Evolutionary conservation across 2,329 filamentous ascomycete genomes (phyloP).

Genomic region (Paecilomyces sp.): DNA sequence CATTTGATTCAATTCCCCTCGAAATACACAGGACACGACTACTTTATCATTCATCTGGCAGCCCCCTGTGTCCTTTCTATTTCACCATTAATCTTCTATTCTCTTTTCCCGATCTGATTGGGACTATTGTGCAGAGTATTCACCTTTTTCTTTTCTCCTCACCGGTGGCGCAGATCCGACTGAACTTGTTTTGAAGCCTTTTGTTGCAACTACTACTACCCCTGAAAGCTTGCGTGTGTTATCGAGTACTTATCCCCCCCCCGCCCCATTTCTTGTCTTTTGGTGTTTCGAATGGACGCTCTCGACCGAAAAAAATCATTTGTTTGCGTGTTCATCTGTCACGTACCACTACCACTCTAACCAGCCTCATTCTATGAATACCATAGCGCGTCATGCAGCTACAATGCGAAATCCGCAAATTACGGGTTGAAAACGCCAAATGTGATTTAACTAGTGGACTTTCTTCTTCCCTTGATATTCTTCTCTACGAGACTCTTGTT

Average conservation of each 20-base stretch:
- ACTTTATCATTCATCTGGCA: slow-evolving; percentile 1
- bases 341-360: background rate
- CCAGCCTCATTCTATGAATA: background rate
- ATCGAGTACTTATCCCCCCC: slow-evolving; percentile 7
- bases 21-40: background rate
- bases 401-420: background rate
- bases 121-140: background rate
- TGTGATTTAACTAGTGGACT: background rate
- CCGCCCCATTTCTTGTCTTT: slow-evolving; percentile 9
- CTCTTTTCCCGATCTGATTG: background rate
- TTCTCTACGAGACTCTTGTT: background rate
- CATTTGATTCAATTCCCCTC: background rate
- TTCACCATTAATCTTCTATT: background rate
- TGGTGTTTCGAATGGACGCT: slow-evolving; percentile 4
- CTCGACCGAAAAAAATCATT: background rate
- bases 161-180: slow-evolving; percentile 12
- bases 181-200: slow-evolving; percentile 9
- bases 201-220: slow-evolving; percentile 6
- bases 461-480: background rate
- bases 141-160: slow-evolving; percentile 5
- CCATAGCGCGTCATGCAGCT: background rate
- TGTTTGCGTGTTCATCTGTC: background rate
- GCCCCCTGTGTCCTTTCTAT: slow-evolving; percentile 1
- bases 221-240: background rate
- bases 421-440: background rate